Evolutionary conservation across 2,329 filamentous ascomycete genomes (phyloP).

Genomic region (Mycosphaerella sp.): DNA sequence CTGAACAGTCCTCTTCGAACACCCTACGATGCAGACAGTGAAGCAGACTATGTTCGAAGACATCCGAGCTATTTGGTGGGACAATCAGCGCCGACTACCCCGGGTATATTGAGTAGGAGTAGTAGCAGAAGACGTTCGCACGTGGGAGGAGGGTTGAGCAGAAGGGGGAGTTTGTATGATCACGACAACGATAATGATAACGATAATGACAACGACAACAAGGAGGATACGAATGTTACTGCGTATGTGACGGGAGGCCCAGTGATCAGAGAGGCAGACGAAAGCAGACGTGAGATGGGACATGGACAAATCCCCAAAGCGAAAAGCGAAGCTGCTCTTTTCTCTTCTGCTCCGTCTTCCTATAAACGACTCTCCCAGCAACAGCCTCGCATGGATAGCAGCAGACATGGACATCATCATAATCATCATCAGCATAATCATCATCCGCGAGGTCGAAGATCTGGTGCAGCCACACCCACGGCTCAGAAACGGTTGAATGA

Average conservation of each 20-base stretch:
- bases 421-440: slow-evolving; percentile 5
- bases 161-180: slow-evolving; percentile 30
- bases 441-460: slow-evolving; percentile 8
- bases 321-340: slow-evolving; percentile 42
- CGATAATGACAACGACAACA: slow-evolving; percentile 6
- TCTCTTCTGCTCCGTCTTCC: neutral
- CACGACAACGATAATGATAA: slow-evolving; percentile 17
- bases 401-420: no score
- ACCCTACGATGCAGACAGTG: slow-evolving; percentile 26
- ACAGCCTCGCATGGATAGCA: slow-evolving; percentile 15
- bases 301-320: slow-evolving; percentile 38
- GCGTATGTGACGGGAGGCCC: neutral
- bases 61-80: slow-evolving; percentile 45
- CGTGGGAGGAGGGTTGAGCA: slow-evolving; percentile 31
- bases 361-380: slow-evolving; percentile 14
- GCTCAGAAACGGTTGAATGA: slow-evolving; percentile 2
- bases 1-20: slow-evolving; percentile 28
- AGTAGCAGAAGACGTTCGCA: slow-evolving; percentile 33
- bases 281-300: slow-evolving; percentile 16
- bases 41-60: slow-evolving; percentile 26
- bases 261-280: slow-evolving; percentile 4
- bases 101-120: slow-evolving; percentile 43
- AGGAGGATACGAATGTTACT: neutral
- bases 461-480: slow-evolving; percentile 16
- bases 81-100: slow-evolving; percentile 45